Base-by-base conservation (phyloP, 805 yeast genomes). In the Metschnikowia similis region DNA sequence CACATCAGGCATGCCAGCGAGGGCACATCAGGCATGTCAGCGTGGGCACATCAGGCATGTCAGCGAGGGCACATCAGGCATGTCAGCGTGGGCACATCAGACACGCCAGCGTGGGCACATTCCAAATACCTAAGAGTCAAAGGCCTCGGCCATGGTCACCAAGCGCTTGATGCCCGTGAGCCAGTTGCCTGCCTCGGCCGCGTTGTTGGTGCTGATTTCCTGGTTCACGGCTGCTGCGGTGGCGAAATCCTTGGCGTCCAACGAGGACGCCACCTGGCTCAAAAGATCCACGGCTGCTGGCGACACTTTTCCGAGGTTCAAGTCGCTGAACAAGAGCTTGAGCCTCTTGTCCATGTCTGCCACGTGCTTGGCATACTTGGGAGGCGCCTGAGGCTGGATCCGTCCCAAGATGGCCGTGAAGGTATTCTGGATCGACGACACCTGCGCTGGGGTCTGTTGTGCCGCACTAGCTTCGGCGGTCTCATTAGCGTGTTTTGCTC, bases 101-200 rank as follows among this genome's bases (percentile, higher is more conserved):
- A 21, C 21, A 21, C 4, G 21, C 1, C 21, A 21, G 5, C 4
- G 21, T 4, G 21, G 21, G 21, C 21, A 21, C 21, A 21, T 21
- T 21, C 4, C 21, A 21, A 21, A 21, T 21, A 21, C 21, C 37
- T 41, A 41, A 8, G 46, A 43, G 34, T 48, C 55, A 27, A 55
- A 55, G 7, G 74, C 77, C 54, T 73, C 76, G 3, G 74, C 81
- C 79, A 94, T 88, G 54, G 85, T 85, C 53, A 92, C 82, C 54
- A 94, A 77, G 58, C 97, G 82, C 67, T 86, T 89, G 42, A 94
- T 85, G 59, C 99, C 99, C 31, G 87, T 81, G 72, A 87, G 81
- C 99, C 99, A 94, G 60, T 85, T 83, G 11, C 96, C 97, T 55
- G 86, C 81, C 66, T 91, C 96, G 26, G 78, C 81, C 26, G 84